Evolutionary conservation across 1,284 basidiomycete species (phyloP).

Genomic region (Albatrellus sp.): DNA sequence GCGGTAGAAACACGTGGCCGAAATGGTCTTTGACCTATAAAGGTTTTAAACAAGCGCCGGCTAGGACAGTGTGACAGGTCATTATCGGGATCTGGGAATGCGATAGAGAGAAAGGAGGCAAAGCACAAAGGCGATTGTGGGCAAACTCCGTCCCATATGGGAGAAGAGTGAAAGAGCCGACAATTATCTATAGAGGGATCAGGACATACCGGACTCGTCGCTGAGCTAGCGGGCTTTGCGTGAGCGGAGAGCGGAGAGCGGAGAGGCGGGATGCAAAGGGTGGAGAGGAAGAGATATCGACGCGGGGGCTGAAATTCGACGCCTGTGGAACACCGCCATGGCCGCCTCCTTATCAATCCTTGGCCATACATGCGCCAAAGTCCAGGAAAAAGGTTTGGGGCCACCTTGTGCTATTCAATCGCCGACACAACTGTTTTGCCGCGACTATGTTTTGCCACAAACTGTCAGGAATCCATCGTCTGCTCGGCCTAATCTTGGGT

Average conservation of each 20-base stretch:
- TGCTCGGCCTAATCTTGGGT: too few relatives aligned
- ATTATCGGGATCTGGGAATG: background rate
- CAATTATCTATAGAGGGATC: background rate
- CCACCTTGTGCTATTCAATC: background rate
- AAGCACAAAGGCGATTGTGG: background rate
- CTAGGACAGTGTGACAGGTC: background rate
- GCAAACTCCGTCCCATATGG: too few relatives aligned
- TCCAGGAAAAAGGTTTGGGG: background rate
- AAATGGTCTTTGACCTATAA: background rate
- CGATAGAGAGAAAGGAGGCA: background rate
- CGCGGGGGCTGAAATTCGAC: slow-evolving; percentile 12
- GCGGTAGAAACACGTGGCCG: slow-evolving; percentile 1
- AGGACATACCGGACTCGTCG: slow-evolving; percentile 11
- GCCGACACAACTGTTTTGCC: slow-evolving; percentile 4
- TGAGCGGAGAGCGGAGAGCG: slow-evolving; percentile 9
- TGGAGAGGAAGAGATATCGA: slow-evolving; percentile 7
- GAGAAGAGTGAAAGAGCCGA: too few relatives aligned
- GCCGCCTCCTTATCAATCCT: background rate
- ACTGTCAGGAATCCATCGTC: too few relatives aligned
- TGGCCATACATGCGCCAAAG: background rate
- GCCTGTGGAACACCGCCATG: background rate
- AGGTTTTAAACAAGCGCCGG: slow-evolving; percentile 6
- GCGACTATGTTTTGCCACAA: too few relatives aligned
- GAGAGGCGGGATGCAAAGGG: slow-evolving; percentile 9
- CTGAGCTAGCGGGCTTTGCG: slow-evolving; percentile 9